Conservation (phyloP, 1,139 yeast species). For the Diutina rugosa region DNA sequence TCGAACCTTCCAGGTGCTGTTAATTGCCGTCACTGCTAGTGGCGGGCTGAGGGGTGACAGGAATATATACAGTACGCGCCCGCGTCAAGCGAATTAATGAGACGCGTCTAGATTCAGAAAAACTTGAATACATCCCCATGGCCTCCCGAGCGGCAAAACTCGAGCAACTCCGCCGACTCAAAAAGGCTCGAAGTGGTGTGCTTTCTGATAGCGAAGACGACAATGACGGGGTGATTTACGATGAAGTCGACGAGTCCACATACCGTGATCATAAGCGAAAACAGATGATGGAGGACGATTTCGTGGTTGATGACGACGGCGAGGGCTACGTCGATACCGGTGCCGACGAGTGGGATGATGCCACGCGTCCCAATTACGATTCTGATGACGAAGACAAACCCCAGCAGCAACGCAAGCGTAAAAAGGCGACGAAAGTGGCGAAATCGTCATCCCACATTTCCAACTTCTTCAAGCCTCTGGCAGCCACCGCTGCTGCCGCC, state of each 20-base stretch:
- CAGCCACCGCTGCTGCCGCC: constrained; percentile 3
- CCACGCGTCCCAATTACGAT: constrained; percentile 34
- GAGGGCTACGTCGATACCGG: constrained; percentile 89
- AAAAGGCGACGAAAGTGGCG: constrained; percentile 20
- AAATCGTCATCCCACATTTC: constrained; percentile 35
- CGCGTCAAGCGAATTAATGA: neutral
- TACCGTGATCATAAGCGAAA: constrained; percentile 67
- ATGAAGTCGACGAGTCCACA: constrained; percentile 74
- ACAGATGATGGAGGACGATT: constrained; percentile 78
- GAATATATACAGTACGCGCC: neutral
- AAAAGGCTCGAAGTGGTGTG: constrained; percentile 27
- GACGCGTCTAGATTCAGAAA: neutral
- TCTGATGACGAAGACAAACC: constrained; percentile 38
- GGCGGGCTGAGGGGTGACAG: neutral
- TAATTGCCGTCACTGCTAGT: neutral
- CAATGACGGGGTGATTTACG: constrained; percentile 48
- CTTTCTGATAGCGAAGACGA: constrained; percentile 13
- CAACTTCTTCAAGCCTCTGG: constrained; percentile 24
- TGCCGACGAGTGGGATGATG: constrained; percentile 73
- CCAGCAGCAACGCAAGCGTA: constrained; percentile 15
- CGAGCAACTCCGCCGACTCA: constrained; percentile 16
- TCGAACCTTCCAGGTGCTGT: neutral
- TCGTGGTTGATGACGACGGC: constrained; percentile 88
- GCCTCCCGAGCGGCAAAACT: constrained; percentile 9
- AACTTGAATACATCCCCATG: neutral